These are phyloP conservation scores for Trifolium repens DNA, from an alignment of 306 rosid species.

Conservation along the genomic window DNA sequence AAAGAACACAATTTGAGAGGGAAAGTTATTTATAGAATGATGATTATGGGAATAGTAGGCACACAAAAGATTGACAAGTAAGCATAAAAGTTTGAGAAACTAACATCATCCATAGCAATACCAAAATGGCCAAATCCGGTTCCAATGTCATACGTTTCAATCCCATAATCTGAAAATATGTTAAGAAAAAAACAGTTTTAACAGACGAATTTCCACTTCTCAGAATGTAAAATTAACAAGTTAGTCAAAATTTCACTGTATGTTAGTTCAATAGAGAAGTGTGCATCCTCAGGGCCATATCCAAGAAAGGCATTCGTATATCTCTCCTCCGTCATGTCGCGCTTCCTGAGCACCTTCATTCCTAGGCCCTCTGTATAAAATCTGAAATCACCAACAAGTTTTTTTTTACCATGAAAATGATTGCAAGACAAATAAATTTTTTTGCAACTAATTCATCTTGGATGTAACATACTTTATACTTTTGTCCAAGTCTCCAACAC, in stretches of 20 bases:
- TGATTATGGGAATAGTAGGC: background rate
- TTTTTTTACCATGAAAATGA: conserved; percentile 13
- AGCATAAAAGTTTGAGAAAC: conserved; percentile 41
- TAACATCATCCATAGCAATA: conserved; percentile 92
- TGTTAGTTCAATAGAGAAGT: conserved; percentile 82
- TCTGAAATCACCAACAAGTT: conserved; percentile 56
- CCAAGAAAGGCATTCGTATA: conserved; percentile 88
- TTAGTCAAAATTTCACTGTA: conserved; percentile 64
- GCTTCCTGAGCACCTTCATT: conserved; percentile 83
- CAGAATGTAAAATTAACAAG: conserved; percentile 38
- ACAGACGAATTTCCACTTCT: conserved; percentile 13
- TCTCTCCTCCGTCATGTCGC: conserved; percentile 84
- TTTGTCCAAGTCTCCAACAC: conserved; percentile 86
- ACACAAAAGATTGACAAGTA: background rate
- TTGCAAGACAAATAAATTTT: conserved; percentile 11
- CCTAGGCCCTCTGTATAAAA: conserved; percentile 85
- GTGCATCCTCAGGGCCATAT: conserved; percentile 89
- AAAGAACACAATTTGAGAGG: conserved; percentile 27
- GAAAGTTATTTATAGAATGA: conserved; percentile 26
- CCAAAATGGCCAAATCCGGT: conserved; percentile 87
- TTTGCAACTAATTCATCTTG: background rate
- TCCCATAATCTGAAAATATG: conserved; percentile 75
- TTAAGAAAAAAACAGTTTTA: conserved; percentile 39
- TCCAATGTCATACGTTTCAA: conserved; percentile 82
- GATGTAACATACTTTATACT: conserved; percentile 77